These are phyloP conservation scores for Parachlorella kessleri DNA, from an alignment of 139 green algal species.

Conservation along the genomic window DNA sequence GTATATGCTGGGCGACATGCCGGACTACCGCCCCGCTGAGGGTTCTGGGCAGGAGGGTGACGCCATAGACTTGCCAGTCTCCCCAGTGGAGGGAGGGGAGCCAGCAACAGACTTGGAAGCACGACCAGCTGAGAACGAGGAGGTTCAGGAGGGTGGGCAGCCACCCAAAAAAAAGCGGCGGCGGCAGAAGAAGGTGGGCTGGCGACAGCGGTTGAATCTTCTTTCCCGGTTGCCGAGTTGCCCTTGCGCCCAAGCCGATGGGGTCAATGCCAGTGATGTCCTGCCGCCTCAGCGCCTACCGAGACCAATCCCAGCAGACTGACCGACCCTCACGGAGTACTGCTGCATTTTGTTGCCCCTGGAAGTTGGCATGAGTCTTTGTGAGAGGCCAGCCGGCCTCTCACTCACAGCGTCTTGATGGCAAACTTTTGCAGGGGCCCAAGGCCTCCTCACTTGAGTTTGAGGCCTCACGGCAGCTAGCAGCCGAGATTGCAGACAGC, in stretches of 20 bases:
- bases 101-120: neutral
- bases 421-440: neutral
- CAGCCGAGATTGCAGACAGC: conserved; percentile 8
- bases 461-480: conserved; percentile 19
- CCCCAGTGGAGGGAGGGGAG: neutral
- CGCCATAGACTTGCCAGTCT: neutral
- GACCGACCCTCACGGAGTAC: too few species aligned
- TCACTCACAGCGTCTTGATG: neutral
- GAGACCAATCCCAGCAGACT: too few species aligned
- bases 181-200: neutral
- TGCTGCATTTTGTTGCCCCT: too few species aligned
- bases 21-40: neutral
- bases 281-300: too few species aligned
- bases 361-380: neutral
- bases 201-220: neutral
- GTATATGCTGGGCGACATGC: conserved; percentile 1
- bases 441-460: conserved; percentile 22
- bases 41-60: neutral
- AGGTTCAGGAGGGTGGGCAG: neutral
- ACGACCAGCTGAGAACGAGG: neutral
- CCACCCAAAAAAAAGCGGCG: neutral
- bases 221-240: too few species aligned
- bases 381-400: neutral
- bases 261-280: too few species aligned
- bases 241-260: too few species aligned